These are phyloP conservation scores for Cercospora sojina DNA, from an alignment of 2,329 filamentous ascomycete species.

Conservation along the genomic window DNA sequence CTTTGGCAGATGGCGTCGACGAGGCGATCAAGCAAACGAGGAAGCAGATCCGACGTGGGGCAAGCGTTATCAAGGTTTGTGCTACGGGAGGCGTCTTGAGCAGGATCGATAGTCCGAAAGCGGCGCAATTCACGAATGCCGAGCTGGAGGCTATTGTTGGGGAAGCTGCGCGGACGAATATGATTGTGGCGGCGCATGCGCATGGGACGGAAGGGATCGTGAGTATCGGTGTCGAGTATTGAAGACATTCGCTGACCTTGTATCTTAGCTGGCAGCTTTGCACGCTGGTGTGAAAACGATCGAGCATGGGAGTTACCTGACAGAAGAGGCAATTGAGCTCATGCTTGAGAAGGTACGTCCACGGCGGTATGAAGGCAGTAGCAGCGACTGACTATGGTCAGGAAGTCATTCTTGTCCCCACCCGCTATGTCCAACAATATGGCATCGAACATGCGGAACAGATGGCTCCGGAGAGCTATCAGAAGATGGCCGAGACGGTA, in stretches of 20 bases:
- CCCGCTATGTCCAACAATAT: slow-evolving; percentile 45
- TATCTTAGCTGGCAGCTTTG: slow-evolving; percentile 42
- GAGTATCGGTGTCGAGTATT: neutral
- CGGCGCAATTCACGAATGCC: slow-evolving; percentile 27
- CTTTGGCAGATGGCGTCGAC: slow-evolving; percentile 17
- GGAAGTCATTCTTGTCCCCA: slow-evolving; percentile 47
- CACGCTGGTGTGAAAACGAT: slow-evolving; percentile 50
- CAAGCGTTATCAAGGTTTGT: slow-evolving; percentile 27
- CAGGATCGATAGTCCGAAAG: slow-evolving; percentile 25
- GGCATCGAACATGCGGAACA: slow-evolving; percentile 32
- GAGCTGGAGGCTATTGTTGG: slow-evolving; percentile 31
- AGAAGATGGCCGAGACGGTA: slow-evolving; percentile 15
- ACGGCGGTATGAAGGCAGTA: neutral
- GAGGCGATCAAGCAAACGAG: slow-evolving; percentile 19
- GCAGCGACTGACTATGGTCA: neutral
- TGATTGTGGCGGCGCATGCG: slow-evolving; percentile 39
- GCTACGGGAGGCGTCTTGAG: slow-evolving; percentile 39
- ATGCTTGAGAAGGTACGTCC: slow-evolving; percentile 46
- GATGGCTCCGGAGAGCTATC: slow-evolving; percentile 16
- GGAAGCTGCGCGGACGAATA: slow-evolving; percentile 28
- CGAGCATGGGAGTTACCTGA: slow-evolving; percentile 51
- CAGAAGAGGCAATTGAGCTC: slow-evolving; percentile 47
- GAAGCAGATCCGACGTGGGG: slow-evolving; percentile 19
- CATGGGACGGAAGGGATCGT: slow-evolving; percentile 41
- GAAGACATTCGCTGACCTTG: neutral